A percentile compares a stretch with the other conserved stretches of the same genome.
phyloP scores from a whole-genome alignment of 371 early-diverging fungal species.

The Lichtheimia ramosa region DNA sequence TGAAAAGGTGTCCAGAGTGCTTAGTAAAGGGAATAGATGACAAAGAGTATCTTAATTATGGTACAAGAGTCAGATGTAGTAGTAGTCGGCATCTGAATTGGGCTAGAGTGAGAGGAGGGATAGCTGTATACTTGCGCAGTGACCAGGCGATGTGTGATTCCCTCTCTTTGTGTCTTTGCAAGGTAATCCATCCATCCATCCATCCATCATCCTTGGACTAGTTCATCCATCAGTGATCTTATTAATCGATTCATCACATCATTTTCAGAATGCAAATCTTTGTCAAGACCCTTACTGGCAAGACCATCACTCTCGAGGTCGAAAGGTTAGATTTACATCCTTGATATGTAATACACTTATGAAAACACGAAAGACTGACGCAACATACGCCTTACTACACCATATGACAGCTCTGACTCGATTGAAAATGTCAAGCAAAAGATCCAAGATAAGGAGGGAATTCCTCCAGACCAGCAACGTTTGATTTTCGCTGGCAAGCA shows the following conservation, averaged over 20 bases:
- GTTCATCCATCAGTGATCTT: conserved; percentile 5
- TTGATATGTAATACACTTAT: conserved; percentile 75
- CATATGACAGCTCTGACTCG: conserved; percentile 61
- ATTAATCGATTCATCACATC: not conserved
- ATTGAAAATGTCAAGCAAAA: conserved; percentile 86
- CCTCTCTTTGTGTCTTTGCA: conserved; percentile 7
- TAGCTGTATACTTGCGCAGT: too few species aligned
- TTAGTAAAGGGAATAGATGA: too few species aligned
- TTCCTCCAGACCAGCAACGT: conserved; percentile 99
- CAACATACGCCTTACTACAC: conserved; percentile 36
- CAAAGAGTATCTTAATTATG: too few species aligned
- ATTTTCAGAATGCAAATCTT: too few species aligned
- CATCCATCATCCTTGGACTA: conserved; percentile 20
- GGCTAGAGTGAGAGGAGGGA: too few species aligned
- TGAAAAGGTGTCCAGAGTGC: too few species aligned
- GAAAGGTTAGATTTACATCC: conserved; percentile 69
- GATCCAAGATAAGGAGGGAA: conserved; percentile 99
- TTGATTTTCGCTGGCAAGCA: too few species aligned
- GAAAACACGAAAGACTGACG: not conserved
- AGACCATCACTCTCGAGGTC: conserved; percentile 96
- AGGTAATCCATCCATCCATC: conserved; percentile 18
- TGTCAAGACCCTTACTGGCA: too few species aligned
- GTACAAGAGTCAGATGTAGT: too few species aligned
- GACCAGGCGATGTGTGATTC: not conserved
- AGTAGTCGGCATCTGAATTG: too few species aligned